A percentile compares a stretch with the other conserved stretches of the same genome.
phyloP scores from a whole-genome alignment of 2,329 filamentous ascomycete genomes.

The Plectosphaerella cucumerina region DNA sequence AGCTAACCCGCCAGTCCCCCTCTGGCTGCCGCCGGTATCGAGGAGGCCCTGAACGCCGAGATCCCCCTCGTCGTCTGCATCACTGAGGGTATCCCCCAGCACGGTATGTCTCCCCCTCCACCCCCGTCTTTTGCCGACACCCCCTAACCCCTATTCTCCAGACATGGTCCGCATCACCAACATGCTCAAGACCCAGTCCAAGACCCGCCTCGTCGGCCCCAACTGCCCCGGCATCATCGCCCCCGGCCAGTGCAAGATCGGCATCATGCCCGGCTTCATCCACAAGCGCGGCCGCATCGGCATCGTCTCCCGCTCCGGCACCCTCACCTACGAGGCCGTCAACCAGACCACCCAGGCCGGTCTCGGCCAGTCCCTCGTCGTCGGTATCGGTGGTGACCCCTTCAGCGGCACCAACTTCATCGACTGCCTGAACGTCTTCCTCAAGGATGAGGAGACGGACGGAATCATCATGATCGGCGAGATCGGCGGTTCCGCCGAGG shows the following conservation, averaged over 20 bases:
- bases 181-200: constrained; percentile 95
- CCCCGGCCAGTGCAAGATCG: constrained; percentile 97
- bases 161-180: constrained; percentile 99
- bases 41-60: constrained; percentile 92
- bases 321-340: constrained; percentile 98
- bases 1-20: constrained; percentile 60
- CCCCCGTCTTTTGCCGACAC: not conserved
- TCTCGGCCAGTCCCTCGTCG: constrained; percentile 94
- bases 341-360: constrained; percentile 98
- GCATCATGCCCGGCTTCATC: constrained; percentile 99
- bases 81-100: constrained; percentile 95
- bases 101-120: constrained; percentile 56
- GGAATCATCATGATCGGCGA: constrained; percentile 99
- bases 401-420: constrained; percentile 99
- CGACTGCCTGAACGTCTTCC: constrained; percentile 96
- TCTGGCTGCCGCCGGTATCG: constrained; percentile 88
- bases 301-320: constrained; percentile 97
- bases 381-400: constrained; percentile 97
- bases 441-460: constrained; percentile 92
- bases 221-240: constrained; percentile 99
- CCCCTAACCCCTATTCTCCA: constrained; percentile 26
- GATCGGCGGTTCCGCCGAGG: constrained; percentile 95
- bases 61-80: constrained; percentile 95
- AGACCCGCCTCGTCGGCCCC: constrained; percentile 93
- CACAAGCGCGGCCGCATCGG: constrained; percentile 99